Evolutionary conservation across 345 rosid species (phyloP).

Genomic region (Chamaenerion angustifolium): DNA sequence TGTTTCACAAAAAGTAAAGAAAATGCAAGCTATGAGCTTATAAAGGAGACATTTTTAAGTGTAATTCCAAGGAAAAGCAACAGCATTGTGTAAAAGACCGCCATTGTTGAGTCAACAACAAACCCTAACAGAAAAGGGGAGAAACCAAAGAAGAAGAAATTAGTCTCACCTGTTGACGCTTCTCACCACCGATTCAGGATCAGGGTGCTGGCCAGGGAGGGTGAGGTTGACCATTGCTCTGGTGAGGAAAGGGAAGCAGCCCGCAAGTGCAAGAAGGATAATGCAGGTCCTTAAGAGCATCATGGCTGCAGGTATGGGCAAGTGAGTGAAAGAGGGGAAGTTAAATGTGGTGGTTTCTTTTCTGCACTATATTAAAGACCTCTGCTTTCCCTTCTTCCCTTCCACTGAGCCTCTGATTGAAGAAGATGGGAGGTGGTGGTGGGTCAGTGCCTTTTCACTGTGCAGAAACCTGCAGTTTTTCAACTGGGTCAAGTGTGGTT

Average conservation of each 20-base stretch:
- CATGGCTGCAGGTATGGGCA: background rate
- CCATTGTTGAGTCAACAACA: too few relatives aligned
- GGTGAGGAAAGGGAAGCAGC: constrained; percentile 21
- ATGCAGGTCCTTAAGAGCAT: constrained; percentile 35
- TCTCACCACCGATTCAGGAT: constrained; percentile 65
- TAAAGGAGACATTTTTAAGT: too few relatives aligned
- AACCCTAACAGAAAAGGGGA: background rate
- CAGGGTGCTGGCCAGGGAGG: constrained; percentile 45
- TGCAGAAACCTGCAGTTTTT: too few relatives aligned
- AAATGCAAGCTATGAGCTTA: too few relatives aligned
- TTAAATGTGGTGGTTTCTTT: background rate
- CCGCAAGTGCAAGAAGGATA: constrained; percentile 26
- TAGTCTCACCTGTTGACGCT: constrained; percentile 58
- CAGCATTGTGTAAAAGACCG: too few relatives aligned
- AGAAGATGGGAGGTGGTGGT: too few relatives aligned
- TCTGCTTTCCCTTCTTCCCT: too few relatives aligned
- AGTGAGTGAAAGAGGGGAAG: background rate
- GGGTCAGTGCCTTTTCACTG: too few relatives aligned
- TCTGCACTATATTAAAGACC: too few relatives aligned
- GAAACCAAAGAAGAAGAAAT: constrained; percentile 2
- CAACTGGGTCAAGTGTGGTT: background rate
- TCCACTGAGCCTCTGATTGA: too few relatives aligned
- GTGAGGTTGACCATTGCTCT: constrained; percentile 43
- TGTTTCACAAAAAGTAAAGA: too few relatives aligned
- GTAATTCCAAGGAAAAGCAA: too few relatives aligned